phyloP scores from a whole-genome alignment of 2,329 filamentous ascomycete species.

The Cladosporium sp. region DNA sequence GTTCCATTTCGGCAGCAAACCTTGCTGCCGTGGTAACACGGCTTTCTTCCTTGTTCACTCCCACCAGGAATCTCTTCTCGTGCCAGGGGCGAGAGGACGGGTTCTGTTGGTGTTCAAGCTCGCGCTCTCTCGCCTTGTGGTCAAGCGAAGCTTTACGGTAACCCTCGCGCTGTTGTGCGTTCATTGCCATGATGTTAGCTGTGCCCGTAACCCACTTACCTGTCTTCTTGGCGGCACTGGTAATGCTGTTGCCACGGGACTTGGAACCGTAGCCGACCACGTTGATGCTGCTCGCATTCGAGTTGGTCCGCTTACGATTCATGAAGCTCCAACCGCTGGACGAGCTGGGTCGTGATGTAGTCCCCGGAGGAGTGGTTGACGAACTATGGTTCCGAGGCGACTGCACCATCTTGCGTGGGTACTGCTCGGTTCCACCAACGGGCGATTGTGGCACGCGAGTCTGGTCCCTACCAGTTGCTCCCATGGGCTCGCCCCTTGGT shows the following conservation, averaged over 20 bases:
- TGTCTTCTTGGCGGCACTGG: conserved; percentile 7
- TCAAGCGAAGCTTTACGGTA: background rate
- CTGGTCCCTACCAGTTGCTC: too few relatives aligned
- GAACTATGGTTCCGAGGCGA: too few relatives aligned
- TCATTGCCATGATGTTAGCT: conserved; percentile 10
- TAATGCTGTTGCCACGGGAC: conserved; percentile 3
- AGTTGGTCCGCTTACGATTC: conserved; percentile 1
- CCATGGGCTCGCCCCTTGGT: too few relatives aligned
- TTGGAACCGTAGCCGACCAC: background rate
- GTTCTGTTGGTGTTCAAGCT: conserved; percentile 10
- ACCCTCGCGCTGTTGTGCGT: conserved; percentile 3
- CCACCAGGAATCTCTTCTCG: conserved; percentile 8
- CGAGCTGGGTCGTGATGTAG: background rate
- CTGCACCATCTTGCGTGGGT: too few relatives aligned
- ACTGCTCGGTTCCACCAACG: too few relatives aligned
- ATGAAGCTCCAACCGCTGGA: conserved; percentile 5
- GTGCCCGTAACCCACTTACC: conserved; percentile 5
- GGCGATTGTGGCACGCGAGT: too few relatives aligned
- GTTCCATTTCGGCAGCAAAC: background rate
- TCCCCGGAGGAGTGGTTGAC: background rate
- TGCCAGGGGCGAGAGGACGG: conserved; percentile 5
- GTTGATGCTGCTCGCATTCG: background rate
- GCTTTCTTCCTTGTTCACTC: conserved; percentile 1
- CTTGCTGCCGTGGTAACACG: background rate
- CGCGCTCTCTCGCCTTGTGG: conserved; percentile 7